Evolutionary conservation across 495 filamentous ascomycete species (phyloP).

Genomic region (Xylaria castorea): DNA sequence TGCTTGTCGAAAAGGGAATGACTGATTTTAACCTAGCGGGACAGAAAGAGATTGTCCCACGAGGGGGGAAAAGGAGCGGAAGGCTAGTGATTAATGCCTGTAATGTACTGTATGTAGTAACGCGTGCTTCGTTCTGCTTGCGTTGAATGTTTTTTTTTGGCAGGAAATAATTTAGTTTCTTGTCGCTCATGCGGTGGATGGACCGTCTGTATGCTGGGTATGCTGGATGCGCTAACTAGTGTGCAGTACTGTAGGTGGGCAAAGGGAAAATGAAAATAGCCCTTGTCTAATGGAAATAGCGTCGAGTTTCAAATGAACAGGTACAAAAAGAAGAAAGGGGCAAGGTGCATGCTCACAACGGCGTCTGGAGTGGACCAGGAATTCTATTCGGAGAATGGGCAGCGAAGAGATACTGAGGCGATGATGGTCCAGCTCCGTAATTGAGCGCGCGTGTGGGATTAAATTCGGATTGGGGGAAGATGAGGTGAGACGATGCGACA

Average conservation of each 20-base stretch:
- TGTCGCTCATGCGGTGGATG: slow-evolving; percentile 20
- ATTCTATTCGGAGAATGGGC: slow-evolving; percentile 19
- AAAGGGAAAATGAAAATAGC: slow-evolving; percentile 11
- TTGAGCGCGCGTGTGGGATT: slow-evolving; percentile 23
- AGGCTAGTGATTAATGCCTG: slow-evolving; percentile 19
- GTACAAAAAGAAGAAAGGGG: slow-evolving; percentile 28
- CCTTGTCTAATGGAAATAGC: slow-evolving; percentile 11
- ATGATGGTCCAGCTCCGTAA: slow-evolving; percentile 26
- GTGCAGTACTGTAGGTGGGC: not conserved
- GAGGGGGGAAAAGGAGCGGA: slow-evolving; percentile 28
- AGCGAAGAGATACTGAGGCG: slow-evolving; percentile 23
- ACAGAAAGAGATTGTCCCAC: slow-evolving; percentile 28
- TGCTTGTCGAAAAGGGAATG: slow-evolving; percentile 43
- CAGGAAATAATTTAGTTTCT: slow-evolving; percentile 24
- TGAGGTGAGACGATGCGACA: slow-evolving; percentile 24
- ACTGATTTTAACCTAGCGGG: slow-evolving; percentile 37
- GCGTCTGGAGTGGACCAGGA: slow-evolving; percentile 12
- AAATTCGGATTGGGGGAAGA: slow-evolving; percentile 23
- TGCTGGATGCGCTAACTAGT: not conserved
- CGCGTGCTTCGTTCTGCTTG: slow-evolving; percentile 3
- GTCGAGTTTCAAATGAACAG: slow-evolving; percentile 23
- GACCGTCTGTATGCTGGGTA: slow-evolving; percentile 1
- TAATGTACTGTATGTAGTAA: not conserved
- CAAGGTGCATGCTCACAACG: slow-evolving; percentile 20
- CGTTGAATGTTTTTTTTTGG: slow-evolving; percentile 7